Evolutionary conservation across 1,284 basidiomycete species (phyloP).

Genomic region (Mycosarcoma mackinlayi): DNA sequence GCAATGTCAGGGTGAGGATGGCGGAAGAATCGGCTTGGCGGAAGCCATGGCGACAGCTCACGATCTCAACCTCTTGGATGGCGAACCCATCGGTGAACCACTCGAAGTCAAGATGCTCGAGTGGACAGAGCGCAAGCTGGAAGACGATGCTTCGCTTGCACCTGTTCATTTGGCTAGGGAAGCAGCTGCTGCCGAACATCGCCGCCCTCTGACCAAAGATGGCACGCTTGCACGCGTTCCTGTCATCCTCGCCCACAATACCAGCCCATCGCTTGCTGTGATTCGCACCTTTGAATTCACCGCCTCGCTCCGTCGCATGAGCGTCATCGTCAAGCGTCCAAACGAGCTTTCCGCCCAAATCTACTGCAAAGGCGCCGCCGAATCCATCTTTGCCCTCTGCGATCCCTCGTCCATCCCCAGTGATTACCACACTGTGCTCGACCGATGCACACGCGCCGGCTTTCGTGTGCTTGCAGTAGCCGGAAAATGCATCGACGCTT

Average conservation of each 20-base stretch:
- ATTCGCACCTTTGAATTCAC: slow-evolving; percentile 38
- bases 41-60: slow-evolving; percentile 41
- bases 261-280: slow-evolving; percentile 12
- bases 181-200: background rate
- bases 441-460: slow-evolving; percentile 34
- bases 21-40: slow-evolving; percentile 1
- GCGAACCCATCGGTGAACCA: slow-evolving; percentile 43
- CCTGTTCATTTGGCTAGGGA: slow-evolving; percentile 24
- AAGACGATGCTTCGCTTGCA: slow-evolving; percentile 22
- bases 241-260: slow-evolving; percentile 14
- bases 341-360: background rate
- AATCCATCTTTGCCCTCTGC: slow-evolving; percentile 25
- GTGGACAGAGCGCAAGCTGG: slow-evolving; percentile 29
- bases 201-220: slow-evolving; percentile 25
- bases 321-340: slow-evolving; percentile 35
- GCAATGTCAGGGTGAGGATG: background rate
- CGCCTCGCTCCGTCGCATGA: slow-evolving; percentile 46
- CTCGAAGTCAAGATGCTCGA: slow-evolving; percentile 50
- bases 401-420: slow-evolving; percentile 17
- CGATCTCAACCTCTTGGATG: slow-evolving; percentile 42
- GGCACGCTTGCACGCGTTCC: slow-evolving; percentile 30
- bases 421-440: slow-evolving; percentile 32
- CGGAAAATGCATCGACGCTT: slow-evolving; percentile 20
- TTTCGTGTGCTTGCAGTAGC: slow-evolving; percentile 49
- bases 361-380: slow-evolving; percentile 51